These are phyloP conservation scores for Macrocybe gigantea DNA, from an alignment of 768 basidiomycete genomes.

Conservation along the genomic window DNA sequence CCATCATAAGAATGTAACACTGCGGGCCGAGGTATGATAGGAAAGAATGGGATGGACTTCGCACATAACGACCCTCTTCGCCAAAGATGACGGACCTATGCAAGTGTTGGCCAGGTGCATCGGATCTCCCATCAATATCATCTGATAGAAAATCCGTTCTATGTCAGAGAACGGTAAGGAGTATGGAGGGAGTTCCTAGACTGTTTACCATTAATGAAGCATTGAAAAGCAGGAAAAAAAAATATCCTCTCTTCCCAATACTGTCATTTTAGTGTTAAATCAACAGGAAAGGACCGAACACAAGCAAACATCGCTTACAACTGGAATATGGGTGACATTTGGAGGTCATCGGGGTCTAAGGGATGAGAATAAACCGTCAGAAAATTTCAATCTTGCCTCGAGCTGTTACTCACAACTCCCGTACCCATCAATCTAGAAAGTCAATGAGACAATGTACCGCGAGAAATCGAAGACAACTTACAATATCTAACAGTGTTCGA, in stretches of 20 bases:
- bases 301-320: slow-evolving; percentile 33
- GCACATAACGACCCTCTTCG: slow-evolving; percentile 68
- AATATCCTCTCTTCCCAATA: slow-evolving; percentile 82
- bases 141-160: slow-evolving; percentile 29
- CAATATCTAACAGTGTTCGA: slow-evolving; percentile 12
- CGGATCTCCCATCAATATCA: slow-evolving; percentile 68
- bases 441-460: neutral
- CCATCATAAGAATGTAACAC: slow-evolving; percentile 67
- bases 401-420: slow-evolving; percentile 60
- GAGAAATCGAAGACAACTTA: slow-evolving; percentile 12
- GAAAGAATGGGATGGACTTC: slow-evolving; percentile 78
- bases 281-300: neutral
- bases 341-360: slow-evolving; percentile 77
- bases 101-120: slow-evolving; percentile 53
- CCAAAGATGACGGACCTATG: slow-evolving; percentile 75
- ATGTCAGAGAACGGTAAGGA: neutral
- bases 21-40: slow-evolving; percentile 77
- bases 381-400: neutral
- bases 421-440: slow-evolving; percentile 66
- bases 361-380: neutral
- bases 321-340: slow-evolving; percentile 65
- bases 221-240: slow-evolving; percentile 95
- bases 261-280: slow-evolving; percentile 25
- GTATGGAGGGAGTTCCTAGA: neutral
- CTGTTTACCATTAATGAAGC: slow-evolving; percentile 70